Percentiles rank a stretch among this genome's conserved stretches.
Conservation (phyloP, 2,329 filamentous ascomycete species). For the Dendrostoma leiphaemia region DNA sequence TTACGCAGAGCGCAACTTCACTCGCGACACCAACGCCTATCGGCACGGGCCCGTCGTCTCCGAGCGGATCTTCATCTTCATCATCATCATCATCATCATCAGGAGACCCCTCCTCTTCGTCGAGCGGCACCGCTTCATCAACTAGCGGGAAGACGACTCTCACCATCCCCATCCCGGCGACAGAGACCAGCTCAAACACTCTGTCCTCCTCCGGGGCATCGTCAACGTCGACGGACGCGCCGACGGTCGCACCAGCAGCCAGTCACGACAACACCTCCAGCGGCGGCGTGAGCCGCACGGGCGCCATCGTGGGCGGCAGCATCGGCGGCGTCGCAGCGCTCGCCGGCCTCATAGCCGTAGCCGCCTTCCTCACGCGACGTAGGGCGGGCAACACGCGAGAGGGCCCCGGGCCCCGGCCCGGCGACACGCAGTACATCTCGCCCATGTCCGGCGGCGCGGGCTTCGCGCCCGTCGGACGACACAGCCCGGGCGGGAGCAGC, state of each 20-base stretch:
- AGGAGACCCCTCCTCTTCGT: conserved; percentile 8
- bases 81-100: conserved; percentile 1
- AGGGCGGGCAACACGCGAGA: conserved; percentile 40
- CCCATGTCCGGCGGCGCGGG: conserved; percentile 27
- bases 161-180: conserved; percentile 17
- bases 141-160: conserved; percentile 6
- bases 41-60: conserved; percentile 27
- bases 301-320: conserved; percentile 53
- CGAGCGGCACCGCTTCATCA: neutral
- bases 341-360: conserved; percentile 39
- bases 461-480: conserved; percentile 37
- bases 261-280: conserved; percentile 6
- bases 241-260: conserved; percentile 18
- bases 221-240: conserved; percentile 14
- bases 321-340: conserved; percentile 50
- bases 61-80: conserved; percentile 19
- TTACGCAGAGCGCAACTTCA: conserved; percentile 38
- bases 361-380: conserved; percentile 40
- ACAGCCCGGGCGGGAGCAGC: conserved; percentile 22
- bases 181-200: conserved; percentile 4
- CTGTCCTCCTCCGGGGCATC: conserved; percentile 5
- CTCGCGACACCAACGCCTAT: conserved; percentile 42
- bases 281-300: conserved; percentile 32
- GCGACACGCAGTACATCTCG: conserved; percentile 41
- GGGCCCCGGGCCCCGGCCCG: conserved; percentile 37